Conservation (phyloP, 805 yeast genomes). For the Metschnikowia reukaufii region DNA sequence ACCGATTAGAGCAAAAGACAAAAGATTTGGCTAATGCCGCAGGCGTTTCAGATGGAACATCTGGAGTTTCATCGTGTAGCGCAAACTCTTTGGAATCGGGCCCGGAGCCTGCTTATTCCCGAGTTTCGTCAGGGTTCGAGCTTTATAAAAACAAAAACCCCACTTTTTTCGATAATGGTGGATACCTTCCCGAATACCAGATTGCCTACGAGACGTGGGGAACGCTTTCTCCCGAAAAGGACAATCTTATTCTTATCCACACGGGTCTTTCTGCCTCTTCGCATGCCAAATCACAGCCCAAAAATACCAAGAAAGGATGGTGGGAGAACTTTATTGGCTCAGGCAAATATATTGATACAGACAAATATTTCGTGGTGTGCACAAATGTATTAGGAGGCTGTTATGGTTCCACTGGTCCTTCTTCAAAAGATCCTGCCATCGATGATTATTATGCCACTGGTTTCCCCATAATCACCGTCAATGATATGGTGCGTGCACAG, state of each 20-base stretch:
- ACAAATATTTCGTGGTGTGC: conserved; percentile 79
- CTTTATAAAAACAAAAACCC: conserved; percentile 56
- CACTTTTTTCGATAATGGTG: conserved; percentile 78
- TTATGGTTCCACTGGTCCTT: conserved; percentile 93
- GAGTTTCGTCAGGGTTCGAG: conserved; percentile 66
- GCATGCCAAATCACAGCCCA: conserved; percentile 80
- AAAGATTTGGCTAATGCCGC: conserved; percentile 30
- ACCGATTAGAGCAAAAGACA: conserved; percentile 62
- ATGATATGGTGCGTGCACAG: conserved; percentile 92
- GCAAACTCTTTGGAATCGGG: conserved; percentile 55
- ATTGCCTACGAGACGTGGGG: conserved; percentile 98
- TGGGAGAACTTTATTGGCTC: conserved; percentile 96
- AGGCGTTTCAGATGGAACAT: conserved; percentile 11
- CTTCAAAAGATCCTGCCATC: conserved; percentile 72
- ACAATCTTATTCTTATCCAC: conserved; percentile 78
- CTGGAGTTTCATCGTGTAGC: conserved; percentile 4
- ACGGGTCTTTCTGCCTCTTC: conserved; percentile 94
- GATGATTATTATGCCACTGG: conserved; percentile 73
- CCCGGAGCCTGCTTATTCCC: conserved; percentile 83
- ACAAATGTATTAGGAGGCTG: conserved; percentile 94
- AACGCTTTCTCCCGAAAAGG: conserved; percentile 52
- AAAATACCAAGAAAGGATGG: conserved; percentile 81
- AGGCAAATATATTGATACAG: conserved; percentile 73
- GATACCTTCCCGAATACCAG: conserved; percentile 66
- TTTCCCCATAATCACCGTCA: conserved; percentile 81